Base-by-base conservation (phyloP, 2,329 filamentous ascomycete species). In the Decorospora gaudefroyi region DNA sequence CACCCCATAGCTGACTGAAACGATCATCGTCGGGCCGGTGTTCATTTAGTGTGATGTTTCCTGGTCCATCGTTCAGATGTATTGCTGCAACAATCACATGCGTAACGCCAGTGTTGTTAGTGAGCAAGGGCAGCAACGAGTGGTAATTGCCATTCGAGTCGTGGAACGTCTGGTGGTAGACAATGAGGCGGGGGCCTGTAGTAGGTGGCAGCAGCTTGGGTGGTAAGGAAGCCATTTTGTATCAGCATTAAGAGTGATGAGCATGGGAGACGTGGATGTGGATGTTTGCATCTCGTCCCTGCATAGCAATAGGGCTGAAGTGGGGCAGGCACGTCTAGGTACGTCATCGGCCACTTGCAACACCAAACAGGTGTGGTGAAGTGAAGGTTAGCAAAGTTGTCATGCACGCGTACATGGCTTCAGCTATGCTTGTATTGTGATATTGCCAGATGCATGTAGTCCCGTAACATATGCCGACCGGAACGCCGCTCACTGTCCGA, bases 31-130 rank as follows among this genome's bases (percentile, higher is more conserved):
- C 73, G 0, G 88, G 88, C 0, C 77, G 76, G 64, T 90, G 81
- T 70, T 96, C 85, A 69, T 96, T 96, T 53, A 96, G 80, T 0
- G 85, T 88, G 57, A 92, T 79, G 46, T 82, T 77, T 6, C 76
- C 76, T 1, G 87, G 83, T 4, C 79, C 76, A 23, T 75, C 75
- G 68, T 93, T 91, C 57, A 96, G 74, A 70, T 96, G 91, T 47
- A 96, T 83, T 9, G 91, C 90, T 4, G 88, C 89, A 34, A 96
- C 73, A 57, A 95, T 91, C 47, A 96, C 78, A 72, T 96, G 91
- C 0, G 91, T 95, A 35, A 83, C 72, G 6, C 81, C 80, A 4
- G 82, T 84, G 51, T 78, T 74, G 49, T 82, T 76, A 27, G 76
- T 75, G 40, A 84, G 65, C 28, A 87, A 73, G 0, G 84, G 84